phyloP scores from a whole-genome alignment of 306 rosid species.

The Crotalaria pallida region DNA sequence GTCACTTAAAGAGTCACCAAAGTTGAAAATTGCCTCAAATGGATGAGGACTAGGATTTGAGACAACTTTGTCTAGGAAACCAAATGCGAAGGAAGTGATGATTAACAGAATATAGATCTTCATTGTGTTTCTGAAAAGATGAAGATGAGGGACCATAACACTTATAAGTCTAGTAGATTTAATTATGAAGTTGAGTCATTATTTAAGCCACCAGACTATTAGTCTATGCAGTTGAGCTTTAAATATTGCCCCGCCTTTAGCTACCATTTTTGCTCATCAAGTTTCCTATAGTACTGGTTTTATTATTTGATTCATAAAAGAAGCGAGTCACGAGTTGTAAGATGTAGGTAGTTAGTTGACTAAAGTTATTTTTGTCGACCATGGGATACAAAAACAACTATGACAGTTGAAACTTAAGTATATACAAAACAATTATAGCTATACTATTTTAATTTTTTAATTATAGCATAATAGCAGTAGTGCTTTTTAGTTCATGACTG shows the following conservation, averaged over 20 bases:
- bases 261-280: background rate
- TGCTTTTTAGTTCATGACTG: too few species aligned
- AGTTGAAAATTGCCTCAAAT: constrained; percentile 55
- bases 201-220: constrained; percentile 5
- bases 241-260: background rate
- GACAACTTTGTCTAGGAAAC: constrained; percentile 12
- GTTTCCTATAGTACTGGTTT: background rate
- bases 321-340: background rate
- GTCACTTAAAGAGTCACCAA: constrained; percentile 83
- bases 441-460: background rate
- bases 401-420: background rate
- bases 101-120: constrained; percentile 14
- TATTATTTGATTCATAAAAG: background rate
- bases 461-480: too few species aligned
- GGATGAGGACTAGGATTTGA: constrained; percentile 23
- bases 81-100: background rate
- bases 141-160: background rate
- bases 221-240: constrained; percentile 18
- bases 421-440: background rate
- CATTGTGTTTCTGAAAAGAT: constrained; percentile 15
- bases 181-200: background rate
- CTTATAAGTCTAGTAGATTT: background rate
- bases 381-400: background rate
- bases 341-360: background rate
- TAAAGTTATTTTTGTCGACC: background rate